Evolutionary conservation across 2,329 filamentous ascomycete species (phyloP).

Genomic region (Microascus cirrosus): DNA sequence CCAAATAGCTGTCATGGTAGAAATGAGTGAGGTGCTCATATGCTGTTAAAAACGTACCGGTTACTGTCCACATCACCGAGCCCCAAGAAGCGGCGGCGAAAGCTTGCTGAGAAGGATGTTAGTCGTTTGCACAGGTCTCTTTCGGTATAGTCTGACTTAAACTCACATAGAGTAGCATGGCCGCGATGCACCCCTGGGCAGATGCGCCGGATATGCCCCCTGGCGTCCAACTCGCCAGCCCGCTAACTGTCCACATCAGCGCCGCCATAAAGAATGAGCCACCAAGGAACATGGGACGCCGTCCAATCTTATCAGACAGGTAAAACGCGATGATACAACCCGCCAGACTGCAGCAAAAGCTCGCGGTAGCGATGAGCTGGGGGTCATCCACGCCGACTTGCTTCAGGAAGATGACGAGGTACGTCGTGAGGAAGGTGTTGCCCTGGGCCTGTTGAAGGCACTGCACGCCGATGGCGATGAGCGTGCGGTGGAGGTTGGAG

Average conservation of each 20-base stretch:
- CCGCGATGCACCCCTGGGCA: background rate
- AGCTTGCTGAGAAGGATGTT: background rate
- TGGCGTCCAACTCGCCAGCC: background rate
- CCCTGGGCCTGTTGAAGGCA: slow-evolving; percentile 12
- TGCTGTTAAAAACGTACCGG: background rate
- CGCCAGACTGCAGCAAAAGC: background rate
- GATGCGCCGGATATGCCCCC: background rate
- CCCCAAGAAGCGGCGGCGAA: background rate
- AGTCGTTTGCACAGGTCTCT: background rate
- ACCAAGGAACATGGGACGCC: slow-evolving; percentile 8
- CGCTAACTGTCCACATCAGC: slow-evolving; percentile 5
- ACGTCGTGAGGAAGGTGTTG: slow-evolving; percentile 10
- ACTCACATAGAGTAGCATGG: background rate
- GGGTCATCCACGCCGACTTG: slow-evolving; percentile 9
- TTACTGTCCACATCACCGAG: background rate
- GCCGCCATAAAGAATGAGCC: slow-evolving; percentile 7
- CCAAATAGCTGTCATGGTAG: background rate
- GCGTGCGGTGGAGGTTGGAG: slow-evolving; percentile 9
- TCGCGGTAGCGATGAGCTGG: background rate
- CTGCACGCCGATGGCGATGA: slow-evolving; percentile 6
- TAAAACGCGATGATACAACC: slow-evolving; percentile 6
- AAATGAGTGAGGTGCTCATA: background rate
- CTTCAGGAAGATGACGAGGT: slow-evolving; percentile 13
- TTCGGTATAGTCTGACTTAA: background rate
- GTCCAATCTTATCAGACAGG: slow-evolving; percentile 8